Conservation (phyloP, 2,329 filamentous ascomycete genomes). For the Chrysoporthe puriensis region DNA sequence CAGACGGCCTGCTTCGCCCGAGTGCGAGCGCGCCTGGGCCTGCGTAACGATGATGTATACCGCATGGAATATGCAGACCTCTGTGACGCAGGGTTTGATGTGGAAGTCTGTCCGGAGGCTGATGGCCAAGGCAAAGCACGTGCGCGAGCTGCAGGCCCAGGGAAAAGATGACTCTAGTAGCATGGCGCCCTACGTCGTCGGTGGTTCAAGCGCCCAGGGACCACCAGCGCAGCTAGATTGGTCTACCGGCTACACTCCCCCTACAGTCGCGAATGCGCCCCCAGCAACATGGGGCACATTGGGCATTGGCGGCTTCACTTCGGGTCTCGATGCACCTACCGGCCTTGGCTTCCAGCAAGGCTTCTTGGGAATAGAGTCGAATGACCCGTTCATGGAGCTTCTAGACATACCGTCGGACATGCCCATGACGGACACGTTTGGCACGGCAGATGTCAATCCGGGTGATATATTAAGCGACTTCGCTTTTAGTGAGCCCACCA, state of each 20-base stretch:
- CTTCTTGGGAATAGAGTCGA: background rate
- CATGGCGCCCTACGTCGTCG: rapidly evolving
- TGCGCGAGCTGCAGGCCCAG: slow-evolving; percentile 22
- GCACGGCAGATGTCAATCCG: background rate
- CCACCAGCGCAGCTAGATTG: background rate
- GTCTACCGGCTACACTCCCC: background rate
- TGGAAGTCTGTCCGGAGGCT: slow-evolving; percentile 26
- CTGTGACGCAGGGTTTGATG: slow-evolving; percentile 10
- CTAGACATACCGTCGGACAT: background rate
- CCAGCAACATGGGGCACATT: background rate
- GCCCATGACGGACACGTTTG: background rate
- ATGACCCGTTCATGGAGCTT: slow-evolving; percentile 5
- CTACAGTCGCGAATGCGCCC: background rate
- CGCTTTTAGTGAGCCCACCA: background rate
- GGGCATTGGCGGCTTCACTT: background rate
- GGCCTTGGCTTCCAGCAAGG: background rate
- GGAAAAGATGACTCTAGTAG: background rate
- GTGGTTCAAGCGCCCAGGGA: background rate
- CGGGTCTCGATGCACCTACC: background rate
- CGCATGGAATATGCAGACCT: background rate
- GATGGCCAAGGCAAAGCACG: slow-evolving; percentile 28
- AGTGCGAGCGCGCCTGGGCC: slow-evolving; percentile 55
- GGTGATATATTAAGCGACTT: background rate
- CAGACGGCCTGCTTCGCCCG: slow-evolving; percentile 52
- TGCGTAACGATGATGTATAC: slow-evolving; percentile 37